Conservation (phyloP, 2,329 filamentous ascomycete genomes). For the Colletotrichum sp. region DNA sequence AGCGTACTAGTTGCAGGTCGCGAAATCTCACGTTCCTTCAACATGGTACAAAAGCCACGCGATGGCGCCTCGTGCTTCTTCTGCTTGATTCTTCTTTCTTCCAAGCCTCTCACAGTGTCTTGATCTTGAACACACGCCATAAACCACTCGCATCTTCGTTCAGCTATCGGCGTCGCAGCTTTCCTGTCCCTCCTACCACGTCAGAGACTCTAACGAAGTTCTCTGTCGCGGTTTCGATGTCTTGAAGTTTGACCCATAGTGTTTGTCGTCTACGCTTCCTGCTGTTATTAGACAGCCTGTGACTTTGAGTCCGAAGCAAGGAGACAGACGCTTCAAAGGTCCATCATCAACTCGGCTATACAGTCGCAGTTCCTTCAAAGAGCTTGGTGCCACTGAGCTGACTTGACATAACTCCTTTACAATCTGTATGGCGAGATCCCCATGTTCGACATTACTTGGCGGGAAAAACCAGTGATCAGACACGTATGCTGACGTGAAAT, state of each 20-base stretch:
- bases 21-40: not conserved
- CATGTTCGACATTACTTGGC: not conserved
- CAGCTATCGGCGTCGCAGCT: not conserved
- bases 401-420: not conserved
- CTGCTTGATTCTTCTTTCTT: not conserved
- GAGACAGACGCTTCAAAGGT: not conserved
- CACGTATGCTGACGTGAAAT: not conserved
- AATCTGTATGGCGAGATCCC: not conserved
- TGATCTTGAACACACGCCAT: not conserved
- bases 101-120: not conserved
- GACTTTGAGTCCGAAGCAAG: slow-evolving; percentile 21
- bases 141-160: not conserved
- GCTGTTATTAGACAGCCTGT: slow-evolving; percentile 26
- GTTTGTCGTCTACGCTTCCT: slow-evolving; percentile 12
- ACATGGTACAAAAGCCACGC: not conserved
- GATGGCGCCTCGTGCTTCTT: not conserved
- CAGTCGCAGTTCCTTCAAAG: not conserved
- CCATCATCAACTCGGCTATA: not conserved
- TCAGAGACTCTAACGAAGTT: not conserved
- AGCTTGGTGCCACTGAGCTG: not conserved
- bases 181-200: too few species aligned
- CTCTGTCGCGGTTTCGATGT: slow-evolving; percentile 11
- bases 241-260: slow-evolving; percentile 2
- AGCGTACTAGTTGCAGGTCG: not conserved
- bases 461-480: not conserved